Base-by-base conservation (phyloP, 129 eudicot genomes). In the Chrysanthemum lavandulifolium region DNA sequence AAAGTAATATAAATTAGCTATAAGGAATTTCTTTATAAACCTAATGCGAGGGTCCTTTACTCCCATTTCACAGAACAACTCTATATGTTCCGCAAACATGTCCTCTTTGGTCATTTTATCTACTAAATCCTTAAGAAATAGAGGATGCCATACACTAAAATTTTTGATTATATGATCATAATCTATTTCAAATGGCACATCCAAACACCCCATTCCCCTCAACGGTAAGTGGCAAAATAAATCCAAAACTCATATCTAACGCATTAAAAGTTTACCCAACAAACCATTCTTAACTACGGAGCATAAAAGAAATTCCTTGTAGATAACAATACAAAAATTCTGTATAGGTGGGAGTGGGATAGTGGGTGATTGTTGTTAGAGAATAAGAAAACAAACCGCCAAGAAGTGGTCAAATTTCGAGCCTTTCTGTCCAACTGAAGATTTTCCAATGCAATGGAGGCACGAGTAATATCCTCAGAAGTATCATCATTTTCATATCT, bases 401-500 rank as follows among this genome's bases (percentile, higher is more conserved):
- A 93, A 57, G 98, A 89, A 11, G 84, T 75, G 69, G 97, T 93
- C 47, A 87, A 69, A 73, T 86, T 87, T 33, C 13, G 87, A 67
- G 97, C 83, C 77, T 94, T 94, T 65, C 97, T 79, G 67, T 94
- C 98, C 89, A 94, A 65, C 68, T 94, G 96, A 80, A 94, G 87
- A 79, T 88, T 94, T 79, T 94, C 93, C 69, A 94, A 60, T 61
- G 97, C 93, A 72, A 83, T 65, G 43, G 98, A 94, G 54, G 98
- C 89, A 62, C 83, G 86, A 65, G 59, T 68, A 54, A 90, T 83
- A 55, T 90, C 97, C 61, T 93, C 95, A 67, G 96, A 68, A 43
- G 74, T 51, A 60, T 85, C 97, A 71, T 84, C 96, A 63, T 78
- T 82, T 59, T 90, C 98, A 19, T 93, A 89, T 83, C 96, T 86